Conservation (phyloP, 2,329 filamentous ascomycete species). For the Scopulariopsis brevicaulis region DNA sequence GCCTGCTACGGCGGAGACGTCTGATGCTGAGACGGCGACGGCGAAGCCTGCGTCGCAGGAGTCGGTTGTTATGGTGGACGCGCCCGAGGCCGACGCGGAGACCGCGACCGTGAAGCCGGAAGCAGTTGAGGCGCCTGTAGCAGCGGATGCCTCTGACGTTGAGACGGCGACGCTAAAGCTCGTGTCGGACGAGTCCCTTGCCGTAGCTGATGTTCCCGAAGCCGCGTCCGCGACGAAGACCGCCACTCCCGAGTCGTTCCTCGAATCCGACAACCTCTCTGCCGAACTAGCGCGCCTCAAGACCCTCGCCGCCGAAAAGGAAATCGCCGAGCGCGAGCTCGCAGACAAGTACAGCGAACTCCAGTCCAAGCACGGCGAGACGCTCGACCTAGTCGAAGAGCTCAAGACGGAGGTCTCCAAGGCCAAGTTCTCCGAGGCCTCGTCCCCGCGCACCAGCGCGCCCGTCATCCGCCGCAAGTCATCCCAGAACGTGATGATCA, state of each 20-base stretch:
- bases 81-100: no score
- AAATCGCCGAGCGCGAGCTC: constrained; percentile 61
- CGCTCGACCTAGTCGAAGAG: constrained; percentile 78
- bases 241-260: constrained; percentile 12
- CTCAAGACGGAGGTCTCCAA: constrained; percentile 79
- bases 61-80: background rate
- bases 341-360: constrained; percentile 73
- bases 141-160: constrained; percentile 49
- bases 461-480: constrained; percentile 89
- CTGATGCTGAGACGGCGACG: constrained; percentile 38
- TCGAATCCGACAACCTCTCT: background rate
- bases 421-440: constrained; percentile 49
- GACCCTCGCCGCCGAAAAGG: constrained; percentile 62
- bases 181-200: no score
- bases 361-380: constrained; percentile 69
- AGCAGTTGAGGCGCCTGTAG: constrained; percentile 63
- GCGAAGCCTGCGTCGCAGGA: constrained; percentile 11
- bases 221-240: constrained; percentile 27
- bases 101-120: no score
- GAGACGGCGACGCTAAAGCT: constrained; percentile 20
- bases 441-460: constrained; percentile 52
- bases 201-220: constrained; percentile 31
- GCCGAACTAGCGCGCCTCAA: constrained; percentile 61
- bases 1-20: constrained; percentile 51
- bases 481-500: constrained; percentile 75